Conservation (phyloP, 257 asterid species). For the Paraleonurus japonicus region DNA sequence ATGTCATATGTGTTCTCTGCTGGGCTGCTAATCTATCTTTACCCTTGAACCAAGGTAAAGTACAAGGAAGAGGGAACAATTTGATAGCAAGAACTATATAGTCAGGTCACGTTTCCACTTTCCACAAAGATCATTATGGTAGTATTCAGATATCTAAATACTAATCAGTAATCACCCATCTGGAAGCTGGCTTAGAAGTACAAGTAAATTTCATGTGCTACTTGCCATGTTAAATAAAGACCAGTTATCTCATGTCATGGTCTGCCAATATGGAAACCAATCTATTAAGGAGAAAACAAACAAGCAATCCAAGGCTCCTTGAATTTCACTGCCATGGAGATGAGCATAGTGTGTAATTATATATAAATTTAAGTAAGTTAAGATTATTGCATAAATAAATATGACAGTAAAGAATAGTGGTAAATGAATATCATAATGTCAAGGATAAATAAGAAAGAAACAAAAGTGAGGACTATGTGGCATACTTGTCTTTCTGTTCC, state of each 20-base stretch:
- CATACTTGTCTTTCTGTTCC: conserved; percentile 99
- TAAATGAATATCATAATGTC: neutral
- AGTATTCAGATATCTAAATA: neutral
- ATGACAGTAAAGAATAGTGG: neutral
- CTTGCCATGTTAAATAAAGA: neutral
- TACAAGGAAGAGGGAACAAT: conserved; percentile 1
- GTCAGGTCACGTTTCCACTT: conserved; percentile 3
- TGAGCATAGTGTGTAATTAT: neutral
- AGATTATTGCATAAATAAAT: neutral
- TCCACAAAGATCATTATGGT: neutral
- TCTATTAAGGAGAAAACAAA: conserved; percentile 7
- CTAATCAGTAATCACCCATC: neutral
- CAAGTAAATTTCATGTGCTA: neutral
- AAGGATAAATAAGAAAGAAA: conserved; percentile 8
- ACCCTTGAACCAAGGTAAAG: neutral
- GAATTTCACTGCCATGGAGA: neutral
- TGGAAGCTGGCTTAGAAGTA: neutral
- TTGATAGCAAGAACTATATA: neutral
- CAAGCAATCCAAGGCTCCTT: conserved; percentile 3
- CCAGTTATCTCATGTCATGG: conserved; percentile 10
- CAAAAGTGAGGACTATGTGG: conserved; percentile 21
- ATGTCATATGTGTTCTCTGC: neutral
- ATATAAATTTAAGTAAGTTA: neutral
- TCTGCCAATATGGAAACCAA: conserved; percentile 8
- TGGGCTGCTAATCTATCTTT: neutral